Evolutionary conservation across 2,329 filamentous ascomycete species (phyloP), one percentile per base, ranked within the genome.

Genomic region (Ascochyta lentis): DNA sequence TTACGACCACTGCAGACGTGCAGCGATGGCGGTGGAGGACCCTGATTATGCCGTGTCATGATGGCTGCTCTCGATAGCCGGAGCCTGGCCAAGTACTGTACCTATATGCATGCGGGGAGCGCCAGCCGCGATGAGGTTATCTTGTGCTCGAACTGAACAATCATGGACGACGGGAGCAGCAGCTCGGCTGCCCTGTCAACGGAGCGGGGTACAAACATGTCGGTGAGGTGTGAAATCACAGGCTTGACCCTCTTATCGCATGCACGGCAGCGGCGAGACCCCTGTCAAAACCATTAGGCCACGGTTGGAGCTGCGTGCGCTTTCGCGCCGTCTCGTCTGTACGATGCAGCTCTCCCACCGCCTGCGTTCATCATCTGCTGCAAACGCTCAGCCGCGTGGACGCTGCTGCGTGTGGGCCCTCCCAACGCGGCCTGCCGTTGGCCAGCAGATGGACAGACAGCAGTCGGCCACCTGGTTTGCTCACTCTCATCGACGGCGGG

Each of bases 361-460:
- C 52, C 50, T 34, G 35, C 45, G 40, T 29, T 55, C 62, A 54
- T 54, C 58, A 59, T 58, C 62, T 66, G 60, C 66, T 67, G 62
- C 66, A 68, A 65, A 67, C 69, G 58, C 64, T 66, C 64, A 68
- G 70, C 69, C 66, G 70, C 70, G 64, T 63, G 42, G 53, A 56
- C 35, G 46, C 46, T 41, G 38, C 40, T 50, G 46, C 12, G 46
- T 8, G 56, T 61, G 64, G 55, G 43, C 44, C 59, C 54, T 47
- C 49, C 38, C 35, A 43, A 56, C 40, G 47, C 49, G 54, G 43
- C 33, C 39, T 52, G 61, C 60, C 58, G 56, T 59, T 64, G 63
- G 65, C 19, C 19, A 19, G 19, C 19, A 19, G 19, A 19, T 19
- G 19, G 19, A 19, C 19, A 19, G 19, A 19, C 19, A 19, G 19